Base-by-base conservation (phyloP, 2,329 filamentous ascomycete genomes). In the Aspergillus brasiliensis region DNA sequence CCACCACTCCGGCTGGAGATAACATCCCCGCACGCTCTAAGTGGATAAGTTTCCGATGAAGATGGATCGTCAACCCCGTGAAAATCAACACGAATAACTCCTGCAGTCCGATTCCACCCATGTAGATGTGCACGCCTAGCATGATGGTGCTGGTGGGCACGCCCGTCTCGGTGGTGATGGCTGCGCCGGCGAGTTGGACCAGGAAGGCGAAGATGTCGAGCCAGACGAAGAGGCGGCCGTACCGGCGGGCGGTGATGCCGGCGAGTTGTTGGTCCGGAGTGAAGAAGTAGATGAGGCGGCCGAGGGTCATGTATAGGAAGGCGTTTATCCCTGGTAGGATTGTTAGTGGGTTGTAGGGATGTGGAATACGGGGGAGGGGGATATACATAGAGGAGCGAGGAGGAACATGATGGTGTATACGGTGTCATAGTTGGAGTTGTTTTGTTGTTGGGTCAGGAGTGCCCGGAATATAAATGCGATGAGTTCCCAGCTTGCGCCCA, bases 91-190 rank as follows among this genome's bases (percentile, higher is more conserved):
- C 82, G 59, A 83, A 83, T 28, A 80, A 66, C 62, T 84, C 73
- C 61, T 85, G 83, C 0, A 84, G 67, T 0, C 78, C 82, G 15
- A 85, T 81, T 0, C 83, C 83, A 10, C 78, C 81, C 80, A 83
- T 85, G 69, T 84, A 85, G 59, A 83, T 79, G 64, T 83, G 76
- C 15, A 82, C 64, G 1, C 80, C 81, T 1, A 69, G 60, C 61
- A 73, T 70, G 48, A 76, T 71, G 1, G 70, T 65, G 8, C 65
- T 63, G 0, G 67, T 62, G 2, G 68, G 60, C 2, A 62, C 65
- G 3, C 65, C 63, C 7, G 67, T 69, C 0, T 71, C 68, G 0
- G 67, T 67, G 25, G 76, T 68, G 66, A 79, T 78, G 40, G 61
- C 59, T 13, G 73, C 79, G 21, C 77, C 80, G 4, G 63, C 69